Base-by-base conservation (phyloP, 306 rosid genomes). In the Coriaria nepalensis region DNA sequence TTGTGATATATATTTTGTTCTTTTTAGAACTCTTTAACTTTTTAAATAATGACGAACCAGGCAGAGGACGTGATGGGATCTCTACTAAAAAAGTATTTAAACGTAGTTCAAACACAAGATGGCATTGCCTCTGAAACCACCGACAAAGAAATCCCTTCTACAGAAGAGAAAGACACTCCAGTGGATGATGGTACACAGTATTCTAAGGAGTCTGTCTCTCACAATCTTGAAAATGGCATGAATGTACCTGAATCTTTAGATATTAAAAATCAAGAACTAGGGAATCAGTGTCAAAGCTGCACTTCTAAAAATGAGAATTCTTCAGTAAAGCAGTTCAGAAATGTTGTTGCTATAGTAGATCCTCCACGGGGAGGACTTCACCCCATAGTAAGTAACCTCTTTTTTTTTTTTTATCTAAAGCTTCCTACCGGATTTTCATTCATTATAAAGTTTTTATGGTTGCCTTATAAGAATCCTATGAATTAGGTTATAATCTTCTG, bases 281-380 rank as follows among this genome's bases (percentile, higher is more conserved):
- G 38, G 48, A 64, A 58, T 57, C 72, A 52, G 60, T 65, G 44
- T 56, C 68, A 62, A 63, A 61, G 57, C 43, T 37, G 69, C 65
- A 46, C 37, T 39, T 48, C 79, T 55, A 82, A 71, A 73, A 79
- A 53, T 42, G 73, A 48, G 45, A 74, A 53, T 48, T 45, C 73
- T 68, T 60, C 61, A 3, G 11, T 15, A 42, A 53, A 65, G 60
- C 72, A 66, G 45, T 85, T 90, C 70, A 67, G 72, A 63, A 77
- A 90, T 65, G 79, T 90, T 52, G 94, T 90, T 58, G 98, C 94
- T 47, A 90, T 90, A 41, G 96, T 90, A 39, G 98, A 90, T 65
- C 98, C 98, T 59, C 98, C 98, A 10, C 87, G 96, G 13, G 81
- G 75, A 11, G 96, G 98, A 41, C 94, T 90, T 47, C 98, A 90